A percentile compares a stretch with the other conserved stretches of the same genome.
These are phyloP conservation scores for Mycena indigotica DNA, from an alignment of 768 basidiomycete genomes.

Conservation along the genomic window DNA sequence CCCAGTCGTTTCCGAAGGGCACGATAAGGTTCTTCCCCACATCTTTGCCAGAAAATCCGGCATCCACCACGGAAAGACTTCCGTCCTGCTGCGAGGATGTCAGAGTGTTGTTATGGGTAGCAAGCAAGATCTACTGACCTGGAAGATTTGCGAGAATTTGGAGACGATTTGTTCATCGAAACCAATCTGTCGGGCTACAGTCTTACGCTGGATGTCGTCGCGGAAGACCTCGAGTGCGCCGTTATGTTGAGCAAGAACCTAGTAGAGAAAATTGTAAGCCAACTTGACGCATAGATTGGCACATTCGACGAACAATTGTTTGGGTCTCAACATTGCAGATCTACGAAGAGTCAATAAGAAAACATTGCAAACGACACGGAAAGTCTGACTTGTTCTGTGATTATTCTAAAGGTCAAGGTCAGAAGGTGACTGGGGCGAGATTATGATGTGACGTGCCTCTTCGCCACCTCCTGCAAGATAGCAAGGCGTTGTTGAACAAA, in stretches of 20 bases:
- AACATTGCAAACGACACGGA: not conserved
- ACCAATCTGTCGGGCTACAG: slow-evolving; percentile 21
- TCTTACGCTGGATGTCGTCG: slow-evolving; percentile 23
- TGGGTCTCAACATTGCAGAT: slow-evolving; percentile 36
- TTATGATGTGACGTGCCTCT: slow-evolving; percentile 20
- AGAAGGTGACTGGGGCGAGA: not conserved
- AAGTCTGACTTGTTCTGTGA: slow-evolving; percentile 29
- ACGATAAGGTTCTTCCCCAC: slow-evolving; percentile 30
- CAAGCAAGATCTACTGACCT: too few relatives aligned
- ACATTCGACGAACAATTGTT: slow-evolving; percentile 22
- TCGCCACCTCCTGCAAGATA: slow-evolving; percentile 31
- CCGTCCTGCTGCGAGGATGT: too few relatives aligned
- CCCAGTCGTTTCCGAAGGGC: slow-evolving; percentile 32
- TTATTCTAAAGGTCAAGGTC: slow-evolving; percentile 19
- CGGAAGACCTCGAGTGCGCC: slow-evolving; percentile 24
- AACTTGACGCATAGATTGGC: too few relatives aligned
- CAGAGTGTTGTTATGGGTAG: too few relatives aligned
- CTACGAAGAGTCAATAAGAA: not conserved
- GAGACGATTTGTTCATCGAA: slow-evolving; percentile 23
- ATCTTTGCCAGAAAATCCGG: slow-evolving; percentile 24
- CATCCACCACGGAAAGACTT: slow-evolving; percentile 18
- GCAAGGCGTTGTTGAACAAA: slow-evolving; percentile 32
- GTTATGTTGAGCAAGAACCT: slow-evolving; percentile 22
- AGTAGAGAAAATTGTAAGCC: not conserved
- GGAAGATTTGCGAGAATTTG: slow-evolving; percentile 20